These are phyloP conservation scores for Nyssa sinensis DNA, from an alignment of 148 eudicot species.

Conservation along the genomic window DNA sequence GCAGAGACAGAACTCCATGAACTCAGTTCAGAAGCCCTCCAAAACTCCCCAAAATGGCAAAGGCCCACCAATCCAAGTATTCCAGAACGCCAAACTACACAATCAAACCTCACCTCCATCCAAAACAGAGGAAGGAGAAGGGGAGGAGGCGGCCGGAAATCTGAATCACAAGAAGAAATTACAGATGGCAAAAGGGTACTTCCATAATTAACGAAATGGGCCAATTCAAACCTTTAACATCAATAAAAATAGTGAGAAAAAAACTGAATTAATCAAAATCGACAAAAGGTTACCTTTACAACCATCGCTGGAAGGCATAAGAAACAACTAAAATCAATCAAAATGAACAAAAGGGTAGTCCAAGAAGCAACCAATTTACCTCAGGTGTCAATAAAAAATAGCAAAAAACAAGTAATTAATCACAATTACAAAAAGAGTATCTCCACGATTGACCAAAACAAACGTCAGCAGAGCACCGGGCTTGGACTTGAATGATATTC, in stretches of 20 bases:
- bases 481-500: conserved; percentile 63
- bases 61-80: no score
- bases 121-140: no score
- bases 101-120: no score
- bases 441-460: conserved; percentile 67
- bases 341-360: conserved; percentile 2
- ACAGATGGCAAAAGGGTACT: background rate
- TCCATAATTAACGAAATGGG: background rate
- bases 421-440: background rate
- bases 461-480: conserved; percentile 83
- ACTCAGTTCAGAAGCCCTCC: no score
- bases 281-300: background rate
- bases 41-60: no score
- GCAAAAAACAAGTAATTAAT: background rate
- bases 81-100: no score
- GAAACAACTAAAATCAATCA: background rate
- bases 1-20: no score
- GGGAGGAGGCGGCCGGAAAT: no score
- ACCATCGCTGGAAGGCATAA: background rate
- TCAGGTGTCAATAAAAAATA: background rate
- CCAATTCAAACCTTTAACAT: background rate
- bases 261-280: background rate
- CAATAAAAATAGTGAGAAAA: no score
- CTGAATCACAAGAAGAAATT: background rate
- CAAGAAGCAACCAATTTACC: background rate